Evolutionary conservation across 2,329 filamentous ascomycete species (phyloP).

Genomic region (Colletotrichum falcatum): DNA sequence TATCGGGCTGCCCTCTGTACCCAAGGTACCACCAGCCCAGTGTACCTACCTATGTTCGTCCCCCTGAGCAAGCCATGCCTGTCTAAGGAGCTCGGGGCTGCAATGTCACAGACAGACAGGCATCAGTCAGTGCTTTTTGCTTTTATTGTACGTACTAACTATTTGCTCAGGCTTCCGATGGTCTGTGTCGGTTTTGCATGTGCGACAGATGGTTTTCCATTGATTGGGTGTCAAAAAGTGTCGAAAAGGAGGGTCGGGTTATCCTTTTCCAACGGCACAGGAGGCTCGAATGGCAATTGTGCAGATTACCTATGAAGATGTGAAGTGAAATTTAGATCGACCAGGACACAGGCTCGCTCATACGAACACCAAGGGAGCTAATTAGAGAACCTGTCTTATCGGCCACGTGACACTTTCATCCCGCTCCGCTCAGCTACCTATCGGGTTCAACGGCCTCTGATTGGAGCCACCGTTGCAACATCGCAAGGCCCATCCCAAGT

Average conservation of each 20-base stretch:
- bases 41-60: too few species aligned
- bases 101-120: conserved; percentile 13
- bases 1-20: too few species aligned
- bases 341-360: too few species aligned
- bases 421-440: conserved; percentile 16
- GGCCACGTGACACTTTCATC: conserved; percentile 23
- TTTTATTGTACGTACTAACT: too few species aligned
- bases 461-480: conserved; percentile 37
- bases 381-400: background rate
- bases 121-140: background rate
- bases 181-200: conserved; percentile 39
- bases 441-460: conserved; percentile 16
- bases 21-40: too few species aligned
- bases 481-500: conserved; percentile 34
- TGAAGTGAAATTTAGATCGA: background rate
- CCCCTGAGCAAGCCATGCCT: conserved; percentile 26
- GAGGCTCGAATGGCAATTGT: background rate
- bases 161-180: conserved; percentile 15
- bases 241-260: background rate
- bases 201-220: conserved; percentile 35
- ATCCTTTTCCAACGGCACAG: background rate
- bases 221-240: conserved; percentile 30
- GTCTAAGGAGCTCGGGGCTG: conserved; percentile 8
- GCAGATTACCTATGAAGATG: conserved; percentile 1
- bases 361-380: too few species aligned